Evolutionary conservation across 805 yeast species (phyloP), one percentile per base, ranked within the genome.

Genomic region (Saccharomyces mikatae): DNA sequence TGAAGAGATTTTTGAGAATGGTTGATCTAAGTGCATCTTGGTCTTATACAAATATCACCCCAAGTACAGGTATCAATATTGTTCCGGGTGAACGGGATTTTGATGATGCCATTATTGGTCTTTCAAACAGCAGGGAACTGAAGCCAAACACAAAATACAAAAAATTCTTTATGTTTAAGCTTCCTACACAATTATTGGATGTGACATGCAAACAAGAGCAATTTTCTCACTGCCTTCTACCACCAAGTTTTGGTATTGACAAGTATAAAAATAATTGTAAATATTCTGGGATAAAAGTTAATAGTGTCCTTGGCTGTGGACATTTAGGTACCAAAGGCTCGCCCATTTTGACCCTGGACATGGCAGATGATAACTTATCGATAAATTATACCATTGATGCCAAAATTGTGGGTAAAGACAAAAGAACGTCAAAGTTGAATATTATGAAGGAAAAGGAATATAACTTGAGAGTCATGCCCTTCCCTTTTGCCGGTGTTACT

Each of bases 371-470:
- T 3, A 74, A 74, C 52, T 44, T 67, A 27, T 78, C 83, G 56
- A 71, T 82, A 8, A 73, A 75, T 51, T 82, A 82, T 58, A 73
- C 80, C 0, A 76, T 82, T 30, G 84, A 81, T 59, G 83, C 84
- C 6, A 77, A 78, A 54, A 71, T 82, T 54, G 80, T 82, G 47
- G 84, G 80, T 24, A 73, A 77, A 52, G 72, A 74, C 52, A 55
- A 61, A 28, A 61, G 56, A 41, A 63, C 64, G 10, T 65, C 62
- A 22, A 60, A 65, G 50, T 56, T 69, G 13, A 67, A 65, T 29
- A 64, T 73, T 17, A 61, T 74, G 66, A 67, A 55, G 32, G 74
- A 72, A 44, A 62, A 61, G 22, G 74, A 72, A 36, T 72, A 71
- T 54, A 65, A 70, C 32, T 56, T 75, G 6, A 66, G 78, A 58